Percentiles rank a stretch among this genome's conserved stretches.
These are phyloP conservation scores for Eimeria necatrix DNA, from an alignment of 169 alveolate species.

Conservation along the genomic window DNA sequence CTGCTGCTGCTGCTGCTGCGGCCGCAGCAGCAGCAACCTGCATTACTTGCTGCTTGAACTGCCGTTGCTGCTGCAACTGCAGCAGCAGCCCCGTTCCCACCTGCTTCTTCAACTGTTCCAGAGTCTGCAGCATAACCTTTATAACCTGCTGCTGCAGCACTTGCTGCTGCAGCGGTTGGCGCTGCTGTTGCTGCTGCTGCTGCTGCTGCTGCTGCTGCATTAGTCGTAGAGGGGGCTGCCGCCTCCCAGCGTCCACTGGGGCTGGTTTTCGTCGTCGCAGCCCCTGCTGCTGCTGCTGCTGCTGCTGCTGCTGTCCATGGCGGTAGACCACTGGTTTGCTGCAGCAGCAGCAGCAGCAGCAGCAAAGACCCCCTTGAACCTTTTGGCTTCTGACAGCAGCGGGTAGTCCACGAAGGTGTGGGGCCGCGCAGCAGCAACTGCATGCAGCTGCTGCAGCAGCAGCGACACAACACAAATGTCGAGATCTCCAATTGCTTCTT, in stretches of 20 bases:
- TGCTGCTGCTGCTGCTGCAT: constrained; percentile 19
- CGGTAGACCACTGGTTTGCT: neutral
- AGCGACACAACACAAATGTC: neutral
- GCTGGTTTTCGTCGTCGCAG: neutral
- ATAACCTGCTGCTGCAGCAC: neutral
- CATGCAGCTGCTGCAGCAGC: constrained; percentile 47
- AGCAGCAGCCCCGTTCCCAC: neutral
- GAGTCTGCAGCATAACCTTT: no score
- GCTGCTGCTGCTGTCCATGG: neutral
- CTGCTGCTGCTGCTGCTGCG: neutral
- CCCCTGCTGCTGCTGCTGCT: neutral
- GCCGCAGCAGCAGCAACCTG: no score
- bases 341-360: neutral
- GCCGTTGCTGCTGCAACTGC: neutral
- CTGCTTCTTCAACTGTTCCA: neutral
- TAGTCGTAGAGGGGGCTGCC: constrained; percentile 42
- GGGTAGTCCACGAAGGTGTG: neutral
- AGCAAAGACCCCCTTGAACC: neutral
- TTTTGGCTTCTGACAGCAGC: neutral
- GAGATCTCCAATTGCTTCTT: neutral
- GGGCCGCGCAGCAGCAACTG: neutral
- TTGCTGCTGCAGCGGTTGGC: neutral
- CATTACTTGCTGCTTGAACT: no score
- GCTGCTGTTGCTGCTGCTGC: neutral
- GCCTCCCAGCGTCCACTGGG: neutral